phyloP scores from a whole-genome alignment of 176 grass and related monocot genomes.

The Avena eriantha region DNA sequence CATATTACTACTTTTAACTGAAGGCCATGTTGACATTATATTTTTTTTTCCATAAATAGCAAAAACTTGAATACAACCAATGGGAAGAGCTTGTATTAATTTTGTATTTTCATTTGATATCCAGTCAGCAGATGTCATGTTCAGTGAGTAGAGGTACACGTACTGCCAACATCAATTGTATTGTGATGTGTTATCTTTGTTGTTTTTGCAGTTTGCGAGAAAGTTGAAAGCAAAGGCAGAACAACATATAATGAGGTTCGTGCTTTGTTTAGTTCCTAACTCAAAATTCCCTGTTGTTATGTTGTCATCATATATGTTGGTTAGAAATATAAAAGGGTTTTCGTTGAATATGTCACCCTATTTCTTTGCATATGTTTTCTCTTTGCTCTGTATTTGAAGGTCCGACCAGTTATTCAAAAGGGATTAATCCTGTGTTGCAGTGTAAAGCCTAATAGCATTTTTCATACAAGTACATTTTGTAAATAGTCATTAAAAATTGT shows the following conservation, averaged over 20 bases:
- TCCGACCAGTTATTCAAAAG: constrained; percentile 16
- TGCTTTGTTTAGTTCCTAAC: constrained; percentile 24
- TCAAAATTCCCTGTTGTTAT: constrained; percentile 1
- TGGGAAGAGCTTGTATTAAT: neutral
- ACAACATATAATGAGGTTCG: constrained; percentile 96
- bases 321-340: neutral
- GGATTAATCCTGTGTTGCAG: neutral
- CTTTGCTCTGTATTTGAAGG: neutral
- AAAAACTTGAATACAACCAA: neutral
- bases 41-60: neutral
- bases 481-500: neutral
- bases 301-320: neutral
- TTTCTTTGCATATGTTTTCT: constrained; percentile 5
- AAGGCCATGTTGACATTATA: neutral
- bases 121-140: neutral
- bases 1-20: constrained; percentile 16
- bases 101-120: neutral
- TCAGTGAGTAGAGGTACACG: neutral
- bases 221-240: constrained; percentile 99
- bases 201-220: constrained; percentile 84
- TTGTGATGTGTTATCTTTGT: constrained; percentile 29
- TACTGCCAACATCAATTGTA: neutral
- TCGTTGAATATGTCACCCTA: neutral
- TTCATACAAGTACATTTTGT: neutral
- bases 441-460: neutral